Conservation (phyloP, 106 monocot species). For the Xerophyta viscosa region DNA sequence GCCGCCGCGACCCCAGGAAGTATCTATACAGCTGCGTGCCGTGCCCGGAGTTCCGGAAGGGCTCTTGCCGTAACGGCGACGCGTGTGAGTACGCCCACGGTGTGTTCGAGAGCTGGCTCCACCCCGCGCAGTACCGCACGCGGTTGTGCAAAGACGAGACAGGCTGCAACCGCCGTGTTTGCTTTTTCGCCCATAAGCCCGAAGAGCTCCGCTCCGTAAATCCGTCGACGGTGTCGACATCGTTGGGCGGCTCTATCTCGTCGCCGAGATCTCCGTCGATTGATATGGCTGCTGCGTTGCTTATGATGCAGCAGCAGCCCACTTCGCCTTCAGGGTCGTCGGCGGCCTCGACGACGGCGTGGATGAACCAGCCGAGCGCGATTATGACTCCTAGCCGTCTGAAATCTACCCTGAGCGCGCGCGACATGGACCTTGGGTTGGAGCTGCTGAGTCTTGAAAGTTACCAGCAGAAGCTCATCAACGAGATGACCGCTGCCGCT, state of each 20-base stretch:
- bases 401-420: conserved; percentile 40
- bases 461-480: conserved; percentile 50
- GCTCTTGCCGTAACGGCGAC: conserved; percentile 77
- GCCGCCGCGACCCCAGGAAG: conserved; percentile 67
- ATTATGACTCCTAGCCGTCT: conserved; percentile 41
- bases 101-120: conserved; percentile 91
- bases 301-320: conserved; percentile 29
- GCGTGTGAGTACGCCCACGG: conserved; percentile 95
- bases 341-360: conserved; percentile 13
- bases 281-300: conserved; percentile 31
- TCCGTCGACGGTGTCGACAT: conserved; percentile 34
- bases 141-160: conserved; percentile 77
- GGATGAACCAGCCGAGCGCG: conserved; percentile 30
- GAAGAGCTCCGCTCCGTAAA: conserved; percentile 73
- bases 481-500: conserved; percentile 28
- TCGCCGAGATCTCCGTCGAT: conserved; percentile 32
- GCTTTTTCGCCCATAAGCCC: conserved; percentile 86
- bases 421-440: conserved; percentile 48
- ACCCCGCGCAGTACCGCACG: conserved; percentile 78
- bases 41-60: conserved; percentile 92
- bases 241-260: conserved; percentile 10
- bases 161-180: conserved; percentile 54
- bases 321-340: conserved; percentile 6
- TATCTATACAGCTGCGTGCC: conserved; percentile 87
- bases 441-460: conserved; percentile 41